Conservation (phyloP, 2,329 filamentous ascomycete genomes). For the Botrytis porri region DNA sequence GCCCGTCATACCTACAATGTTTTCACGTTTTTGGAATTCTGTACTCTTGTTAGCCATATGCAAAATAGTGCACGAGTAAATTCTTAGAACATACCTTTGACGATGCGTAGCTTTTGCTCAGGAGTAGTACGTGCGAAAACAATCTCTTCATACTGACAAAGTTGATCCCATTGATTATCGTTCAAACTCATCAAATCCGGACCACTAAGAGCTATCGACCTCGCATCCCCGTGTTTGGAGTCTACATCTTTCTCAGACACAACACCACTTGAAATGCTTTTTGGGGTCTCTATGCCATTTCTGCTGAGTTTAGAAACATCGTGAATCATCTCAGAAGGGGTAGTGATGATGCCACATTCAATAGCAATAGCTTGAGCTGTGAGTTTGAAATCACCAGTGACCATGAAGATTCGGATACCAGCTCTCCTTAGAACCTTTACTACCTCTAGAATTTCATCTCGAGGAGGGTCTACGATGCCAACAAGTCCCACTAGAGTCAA, state of each 20-base stretch:
- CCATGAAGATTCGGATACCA: constrained; percentile 73
- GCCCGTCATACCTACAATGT: constrained; percentile 53
- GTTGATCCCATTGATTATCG: constrained; percentile 63
- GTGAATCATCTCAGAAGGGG: constrained; percentile 24
- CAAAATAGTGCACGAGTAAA: not conserved
- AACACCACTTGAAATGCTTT: constrained; percentile 6
- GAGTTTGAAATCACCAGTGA: constrained; percentile 73
- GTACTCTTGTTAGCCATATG: not conserved
- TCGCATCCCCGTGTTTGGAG: not conserved
- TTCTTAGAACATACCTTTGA: constrained; percentile 51
- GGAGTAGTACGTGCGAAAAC: constrained; percentile 74
- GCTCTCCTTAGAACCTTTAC: constrained; percentile 60
- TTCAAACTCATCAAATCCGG: constrained; percentile 62
- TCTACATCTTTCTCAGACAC: constrained; percentile 12
- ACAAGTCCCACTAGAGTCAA: constrained; percentile 54
- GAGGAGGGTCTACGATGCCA: constrained; percentile 55
- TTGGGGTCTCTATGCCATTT: constrained; percentile 4
- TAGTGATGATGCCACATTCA: constrained; percentile 66
- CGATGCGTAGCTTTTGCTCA: constrained; percentile 74
- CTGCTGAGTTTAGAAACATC: constrained; percentile 21
- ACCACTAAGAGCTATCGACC: constrained; percentile 60
- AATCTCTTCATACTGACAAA: constrained; percentile 65
- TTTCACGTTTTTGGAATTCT: constrained; percentile 48
- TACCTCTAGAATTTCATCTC: constrained; percentile 55
- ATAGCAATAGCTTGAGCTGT: constrained; percentile 69